Base-by-base conservation (phyloP, 1,284 basidiomycete genomes). In the Boletus sp. region DNA sequence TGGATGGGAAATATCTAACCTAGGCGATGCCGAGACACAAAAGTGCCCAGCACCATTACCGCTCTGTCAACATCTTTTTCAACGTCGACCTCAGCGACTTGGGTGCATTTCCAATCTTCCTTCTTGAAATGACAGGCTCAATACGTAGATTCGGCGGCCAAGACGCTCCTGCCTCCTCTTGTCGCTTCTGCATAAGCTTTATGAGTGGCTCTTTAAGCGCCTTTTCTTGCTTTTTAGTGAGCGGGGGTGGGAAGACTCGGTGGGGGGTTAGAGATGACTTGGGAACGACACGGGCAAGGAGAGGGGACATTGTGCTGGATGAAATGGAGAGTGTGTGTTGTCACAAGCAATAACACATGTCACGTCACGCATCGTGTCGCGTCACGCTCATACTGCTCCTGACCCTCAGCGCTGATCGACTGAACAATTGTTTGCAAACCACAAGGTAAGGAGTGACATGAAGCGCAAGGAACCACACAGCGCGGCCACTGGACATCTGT, bases 101-200 rank as follows among this genome's bases (percentile, higher is more conserved):
- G 16, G 66, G 65, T 1, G 72, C 65, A 13, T 66, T 66, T 33
- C 66, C 63, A 25, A 74, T 70, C 14, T 65, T 65, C 34, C 61
- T 64, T 55, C 59, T 70, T 22, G 65, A 60, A 29, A 73, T 44
- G 27, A 66, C 45, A 2, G 72, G 68, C 52, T 77, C 75, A 37
- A 76, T 71, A 30, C 76, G 70, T 42, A 76, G 64, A 43, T 76
- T 76, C 16, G 57, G 49, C 1, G 76, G 74, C 56, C 67, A 76
- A 23, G 56, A 56, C 3, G 54, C 54, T 4, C 73, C 74, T 1
- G 65, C 64, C 25, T 67, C 67, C 30, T 60, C 58, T 55, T 70
- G 67, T 17, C 67, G 70, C 51, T 69, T 63, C 52, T 66, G 59
- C 37, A 77, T 69, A n/a, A 69, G 53, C 47, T 71, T 67, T 41